Evolutionary conservation across 257 asterid species (phyloP).

Genomic region (Gentiana macrophylla): DNA sequence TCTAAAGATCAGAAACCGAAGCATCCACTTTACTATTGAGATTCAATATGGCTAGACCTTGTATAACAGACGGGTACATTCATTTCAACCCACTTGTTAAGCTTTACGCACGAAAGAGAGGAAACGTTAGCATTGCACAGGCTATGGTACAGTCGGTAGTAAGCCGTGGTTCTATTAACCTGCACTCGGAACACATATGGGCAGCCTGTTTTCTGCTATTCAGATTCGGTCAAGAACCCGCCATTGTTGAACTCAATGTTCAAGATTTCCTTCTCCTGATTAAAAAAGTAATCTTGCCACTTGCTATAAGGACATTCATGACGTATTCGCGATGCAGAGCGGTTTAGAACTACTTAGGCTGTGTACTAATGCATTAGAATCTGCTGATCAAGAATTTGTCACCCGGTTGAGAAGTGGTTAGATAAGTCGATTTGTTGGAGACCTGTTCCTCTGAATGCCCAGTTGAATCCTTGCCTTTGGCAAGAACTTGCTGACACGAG

Average conservation of each 20-base stretch:
- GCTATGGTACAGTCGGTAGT: conserved; percentile 62
- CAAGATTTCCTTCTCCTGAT: conserved; percentile 46
- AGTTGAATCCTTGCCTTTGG: conserved; percentile 88
- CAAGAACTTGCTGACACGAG: conserved; percentile 92
- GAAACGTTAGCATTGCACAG: conserved; percentile 42
- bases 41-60: conserved; percentile 49
- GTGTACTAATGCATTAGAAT: conserved; percentile 73
- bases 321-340: conserved; percentile 55
- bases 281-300: conserved; percentile 59
- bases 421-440: conserved; percentile 85
- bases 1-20: conserved; percentile 59
- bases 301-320: conserved; percentile 51
- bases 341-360: conserved; percentile 70
- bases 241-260: conserved; percentile 53
- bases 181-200: conserved; percentile 67
- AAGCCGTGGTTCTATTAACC: conserved; percentile 27
- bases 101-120: conserved; percentile 55
- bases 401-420: conserved; percentile 85
- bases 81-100: conserved; percentile 40
- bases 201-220: conserved; percentile 66
- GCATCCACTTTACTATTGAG: conserved; percentile 52
- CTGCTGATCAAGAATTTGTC: conserved; percentile 63
- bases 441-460: conserved; percentile 71
- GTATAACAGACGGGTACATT: conserved; percentile 46
- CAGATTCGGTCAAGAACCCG: conserved; percentile 62